These are phyloP conservation scores for Trypanosomatidae sp. DNA, from an alignment of 208 protist genomes.

Conservation along the genomic window DNA sequence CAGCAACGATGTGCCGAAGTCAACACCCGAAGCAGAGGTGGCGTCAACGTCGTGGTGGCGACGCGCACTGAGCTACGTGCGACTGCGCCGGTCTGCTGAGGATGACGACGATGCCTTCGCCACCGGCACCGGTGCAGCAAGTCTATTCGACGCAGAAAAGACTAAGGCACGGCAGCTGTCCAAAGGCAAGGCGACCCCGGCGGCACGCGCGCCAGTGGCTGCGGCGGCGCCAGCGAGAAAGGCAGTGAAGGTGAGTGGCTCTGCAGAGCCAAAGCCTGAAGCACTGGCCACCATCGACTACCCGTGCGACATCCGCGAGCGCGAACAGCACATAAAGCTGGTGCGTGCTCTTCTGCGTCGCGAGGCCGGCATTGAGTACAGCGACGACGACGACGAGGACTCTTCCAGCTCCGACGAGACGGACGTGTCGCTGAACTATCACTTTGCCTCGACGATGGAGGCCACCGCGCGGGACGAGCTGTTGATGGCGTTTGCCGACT, in stretches of 20 bases:
- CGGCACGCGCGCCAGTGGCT: background rate
- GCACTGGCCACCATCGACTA: background rate
- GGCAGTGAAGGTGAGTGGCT: background rate
- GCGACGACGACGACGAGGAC: constrained; percentile 35
- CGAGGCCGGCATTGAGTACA: constrained; percentile 35
- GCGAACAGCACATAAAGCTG: constrained; percentile 50
- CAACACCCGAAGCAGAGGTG: no score
- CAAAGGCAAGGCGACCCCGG: background rate
- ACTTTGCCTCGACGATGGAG: constrained; percentile 69
- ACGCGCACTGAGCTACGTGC: no score
- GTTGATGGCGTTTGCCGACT: constrained; percentile 43
- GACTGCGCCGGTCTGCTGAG: constrained; percentile 31
- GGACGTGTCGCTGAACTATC: constrained; percentile 76
- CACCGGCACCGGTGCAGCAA: constrained; percentile 30
- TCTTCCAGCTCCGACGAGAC: constrained; percentile 49
- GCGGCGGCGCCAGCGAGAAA: background rate
- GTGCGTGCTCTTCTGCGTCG: constrained; percentile 43
- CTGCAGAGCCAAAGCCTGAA: background rate
- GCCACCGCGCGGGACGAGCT: constrained; percentile 60
- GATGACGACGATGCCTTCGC: constrained; percentile 59
- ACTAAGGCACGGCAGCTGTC: constrained; percentile 16
- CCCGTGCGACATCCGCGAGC: constrained; percentile 32
- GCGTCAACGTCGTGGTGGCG: no score
- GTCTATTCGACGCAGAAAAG: constrained; percentile 32
- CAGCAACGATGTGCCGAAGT: no score